Evolutionary conservation across 192 early-diverging fungal genomes (phyloP).

Genomic region (Gigaspora rosea): DNA sequence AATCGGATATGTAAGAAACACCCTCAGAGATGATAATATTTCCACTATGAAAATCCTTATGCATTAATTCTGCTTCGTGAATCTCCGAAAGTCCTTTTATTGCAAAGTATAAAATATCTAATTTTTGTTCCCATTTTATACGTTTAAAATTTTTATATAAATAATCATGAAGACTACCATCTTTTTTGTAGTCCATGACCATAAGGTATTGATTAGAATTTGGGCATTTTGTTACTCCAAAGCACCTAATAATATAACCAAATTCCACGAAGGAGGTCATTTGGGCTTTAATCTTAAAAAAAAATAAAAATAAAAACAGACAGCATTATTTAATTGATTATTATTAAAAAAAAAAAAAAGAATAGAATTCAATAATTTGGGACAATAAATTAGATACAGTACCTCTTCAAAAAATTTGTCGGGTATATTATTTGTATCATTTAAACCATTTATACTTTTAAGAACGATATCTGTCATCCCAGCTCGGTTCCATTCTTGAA

Average conservation of each 20-base stretch:
- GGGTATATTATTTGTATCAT: neutral
- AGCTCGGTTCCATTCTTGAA: neutral
- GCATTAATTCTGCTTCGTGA: neutral
- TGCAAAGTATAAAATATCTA: neutral
- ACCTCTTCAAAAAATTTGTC: neutral
- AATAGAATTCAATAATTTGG: neutral
- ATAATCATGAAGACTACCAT: neutral
- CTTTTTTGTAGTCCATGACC: neutral
- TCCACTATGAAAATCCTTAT: conserved; percentile 17
- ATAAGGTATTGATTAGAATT: neutral
- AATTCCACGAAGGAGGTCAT: neutral
- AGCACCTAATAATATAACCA: neutral
- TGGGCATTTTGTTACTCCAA: conserved; percentile 15
- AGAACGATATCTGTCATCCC: neutral
- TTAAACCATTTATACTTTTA: neutral
- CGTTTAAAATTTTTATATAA: neutral
- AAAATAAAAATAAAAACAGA: no score
- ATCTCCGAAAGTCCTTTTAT: neutral
- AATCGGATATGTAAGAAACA: neutral
- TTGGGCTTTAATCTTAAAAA: neutral
- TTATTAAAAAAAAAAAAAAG: neutral
- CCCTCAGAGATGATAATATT: neutral
- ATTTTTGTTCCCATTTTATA: neutral
- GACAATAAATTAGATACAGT: neutral
- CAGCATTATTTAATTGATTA: neutral